phyloP scores from a whole-genome alignment of 2,329 filamentous ascomycete genomes.

The Aspergillus eucalypticola region DNA sequence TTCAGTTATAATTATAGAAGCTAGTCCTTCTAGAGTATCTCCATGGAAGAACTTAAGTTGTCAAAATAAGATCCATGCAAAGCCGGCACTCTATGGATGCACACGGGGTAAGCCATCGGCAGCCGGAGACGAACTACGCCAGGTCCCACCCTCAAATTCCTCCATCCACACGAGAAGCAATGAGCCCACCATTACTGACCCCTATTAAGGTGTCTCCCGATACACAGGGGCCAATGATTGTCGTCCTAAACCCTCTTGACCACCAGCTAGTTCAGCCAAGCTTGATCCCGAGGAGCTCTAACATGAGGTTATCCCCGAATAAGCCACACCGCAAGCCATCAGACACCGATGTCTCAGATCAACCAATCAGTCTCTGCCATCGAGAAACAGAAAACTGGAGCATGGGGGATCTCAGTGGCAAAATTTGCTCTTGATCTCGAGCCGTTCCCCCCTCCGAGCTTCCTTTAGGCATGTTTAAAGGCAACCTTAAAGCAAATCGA shows the following conservation, averaged over 20 bases:
- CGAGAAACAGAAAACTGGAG: not conserved
- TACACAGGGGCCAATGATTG: not conserved
- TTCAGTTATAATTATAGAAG: too few relatives aligned
- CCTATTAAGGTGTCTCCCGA: not conserved
- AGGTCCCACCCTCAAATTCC: not conserved
- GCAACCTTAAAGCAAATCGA: not conserved
- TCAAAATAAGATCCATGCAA: too few relatives aligned
- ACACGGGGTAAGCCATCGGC: too few relatives aligned
- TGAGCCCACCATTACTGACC: not conserved
- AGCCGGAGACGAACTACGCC: too few relatives aligned
- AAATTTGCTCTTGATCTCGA: not conserved
- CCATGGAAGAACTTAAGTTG: too few relatives aligned
- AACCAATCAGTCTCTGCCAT: not conserved
- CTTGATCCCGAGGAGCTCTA: not conserved
- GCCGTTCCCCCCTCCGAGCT: not conserved
- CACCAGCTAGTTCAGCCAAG: not conserved
- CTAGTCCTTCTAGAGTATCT: too few relatives aligned
- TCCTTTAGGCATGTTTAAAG: not conserved
- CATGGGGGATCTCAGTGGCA: not conserved
- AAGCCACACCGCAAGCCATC: not conserved
- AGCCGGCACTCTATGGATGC: too few relatives aligned
- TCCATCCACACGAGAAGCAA: not conserved
- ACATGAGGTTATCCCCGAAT: not conserved
- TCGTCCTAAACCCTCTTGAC: not conserved
- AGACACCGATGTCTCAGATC: not conserved